These are phyloP conservation scores for Pseudopediastrum boryanum DNA, from an alignment of 139 green algal genomes.

Conservation along the genomic window DNA sequence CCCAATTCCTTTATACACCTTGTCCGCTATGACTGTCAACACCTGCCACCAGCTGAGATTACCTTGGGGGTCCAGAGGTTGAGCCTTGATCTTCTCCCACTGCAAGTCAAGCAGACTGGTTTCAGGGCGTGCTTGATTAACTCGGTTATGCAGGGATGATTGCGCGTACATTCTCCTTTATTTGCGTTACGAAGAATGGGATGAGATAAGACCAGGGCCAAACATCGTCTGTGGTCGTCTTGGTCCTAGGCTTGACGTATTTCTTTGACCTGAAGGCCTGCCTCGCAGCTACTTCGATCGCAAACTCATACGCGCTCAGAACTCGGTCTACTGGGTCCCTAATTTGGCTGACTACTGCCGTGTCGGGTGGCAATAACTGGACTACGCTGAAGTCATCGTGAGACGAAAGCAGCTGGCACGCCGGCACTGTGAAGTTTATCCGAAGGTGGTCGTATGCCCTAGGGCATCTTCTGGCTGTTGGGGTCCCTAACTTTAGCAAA, in stretches of 20 bases:
- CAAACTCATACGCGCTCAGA: conserved; percentile 89
- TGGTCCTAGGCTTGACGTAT: conserved; percentile 37
- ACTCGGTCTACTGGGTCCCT: conserved; percentile 79
- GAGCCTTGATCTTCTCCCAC: too few species aligned
- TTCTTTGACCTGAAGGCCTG: conserved; percentile 31
- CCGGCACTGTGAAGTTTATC: conserved; percentile 58
- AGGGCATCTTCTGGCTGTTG: conserved; percentile 50
- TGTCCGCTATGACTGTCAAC: too few species aligned
- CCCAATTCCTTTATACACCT: too few species aligned
- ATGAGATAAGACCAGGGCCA: conserved; percentile 94
- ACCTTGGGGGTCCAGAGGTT: too few species aligned
- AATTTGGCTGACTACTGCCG: conserved; percentile 60
- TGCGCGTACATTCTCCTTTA: conserved; percentile 48
- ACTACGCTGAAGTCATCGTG: conserved; percentile 87
- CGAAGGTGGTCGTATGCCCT: conserved; percentile 88
- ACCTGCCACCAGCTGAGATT: too few species aligned
- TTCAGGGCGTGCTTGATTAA: background rate
- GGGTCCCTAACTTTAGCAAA: conserved; percentile 30
- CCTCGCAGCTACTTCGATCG: conserved; percentile 63
- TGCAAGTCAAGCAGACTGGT: too few species aligned
- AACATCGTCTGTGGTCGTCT: conserved; percentile 80
- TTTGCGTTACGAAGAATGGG: conserved; percentile 72
- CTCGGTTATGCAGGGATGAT: background rate
- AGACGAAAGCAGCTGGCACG: conserved; percentile 73
- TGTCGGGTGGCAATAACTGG: conserved; percentile 44